Conservation (phyloP, 129 eudicot genomes). For the Lactuca sativa region DNA sequence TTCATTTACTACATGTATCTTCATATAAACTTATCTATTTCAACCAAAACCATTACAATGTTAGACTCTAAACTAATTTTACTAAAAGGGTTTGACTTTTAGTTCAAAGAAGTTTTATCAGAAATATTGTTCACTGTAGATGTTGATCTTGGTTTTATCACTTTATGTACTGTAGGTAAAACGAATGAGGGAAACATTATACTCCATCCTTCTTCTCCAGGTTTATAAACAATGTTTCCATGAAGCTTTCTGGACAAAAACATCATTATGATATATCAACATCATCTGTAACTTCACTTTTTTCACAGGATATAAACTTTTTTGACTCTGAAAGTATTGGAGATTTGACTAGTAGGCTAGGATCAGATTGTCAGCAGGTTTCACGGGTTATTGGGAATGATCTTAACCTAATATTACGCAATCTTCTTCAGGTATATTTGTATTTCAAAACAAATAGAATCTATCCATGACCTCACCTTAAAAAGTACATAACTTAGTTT, state of each 20-base stretch:
- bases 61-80: neutral
- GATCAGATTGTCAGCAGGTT: slow-evolving; percentile 98
- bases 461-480: neutral
- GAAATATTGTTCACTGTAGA: neutral
- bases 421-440: slow-evolving; percentile 76
- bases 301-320: slow-evolving; percentile 79
- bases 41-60: neutral
- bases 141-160: neutral
- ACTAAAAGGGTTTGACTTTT: neutral
- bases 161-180: slow-evolving; percentile 75
- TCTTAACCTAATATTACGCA: slow-evolving; percentile 81
- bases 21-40: slow-evolving; percentile 6
- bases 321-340: slow-evolving; percentile 95
- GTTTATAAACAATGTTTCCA: slow-evolving; percentile 37
- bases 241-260: neutral
- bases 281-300: slow-evolving; percentile 16
- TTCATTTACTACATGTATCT: slow-evolving; percentile 21
- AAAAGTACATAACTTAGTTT: slow-evolving; percentile 30
- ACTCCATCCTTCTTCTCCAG: slow-evolving; percentile 84
- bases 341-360: slow-evolving; percentile 93
- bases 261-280: slow-evolving; percentile 3
- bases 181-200: slow-evolving; percentile 88
- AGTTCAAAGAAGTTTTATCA: neutral
- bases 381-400: slow-evolving; percentile 99
- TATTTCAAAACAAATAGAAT: slow-evolving; percentile 12